Percentiles rank a stretch among this genome's conserved stretches.
These are phyloP conservation scores for Sporisorium graminicola DNA, from an alignment of 1,284 basidiomycete species.

Conservation along the genomic window DNA sequence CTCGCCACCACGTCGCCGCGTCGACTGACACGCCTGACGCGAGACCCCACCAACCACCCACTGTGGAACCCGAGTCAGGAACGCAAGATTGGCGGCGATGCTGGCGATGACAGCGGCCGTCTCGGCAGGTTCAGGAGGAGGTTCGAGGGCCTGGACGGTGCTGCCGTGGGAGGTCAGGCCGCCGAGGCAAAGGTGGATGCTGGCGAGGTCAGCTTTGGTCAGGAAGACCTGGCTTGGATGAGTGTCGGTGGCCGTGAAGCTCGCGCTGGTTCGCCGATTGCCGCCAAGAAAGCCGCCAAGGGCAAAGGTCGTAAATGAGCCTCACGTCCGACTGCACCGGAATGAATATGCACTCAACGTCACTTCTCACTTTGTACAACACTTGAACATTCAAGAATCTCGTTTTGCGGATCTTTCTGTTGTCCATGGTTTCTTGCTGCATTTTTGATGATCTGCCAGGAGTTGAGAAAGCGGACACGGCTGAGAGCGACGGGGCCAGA, in stretches of 20 bases:
- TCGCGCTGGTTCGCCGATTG: conserved; percentile 53
- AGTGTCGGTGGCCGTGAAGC: conserved; percentile 67
- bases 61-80: conserved; percentile 66
- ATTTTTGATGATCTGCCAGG: background rate
- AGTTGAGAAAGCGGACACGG: background rate
- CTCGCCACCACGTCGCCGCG: conserved; percentile 66
- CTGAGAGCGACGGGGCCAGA: background rate
- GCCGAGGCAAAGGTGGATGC: conserved; percentile 18
- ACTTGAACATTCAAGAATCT: conserved; percentile 1
- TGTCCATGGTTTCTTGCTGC: background rate
- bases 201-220: conserved; percentile 57
- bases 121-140: conserved; percentile 65
- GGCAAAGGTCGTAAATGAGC: conserved; percentile 64
- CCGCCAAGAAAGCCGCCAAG: conserved; percentile 59
- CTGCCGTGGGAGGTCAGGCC: conserved; percentile 9
- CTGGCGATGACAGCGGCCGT: conserved; percentile 65
- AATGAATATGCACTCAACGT: background rate
- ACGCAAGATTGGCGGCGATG: conserved; percentile 54
- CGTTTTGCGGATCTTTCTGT: background rate
- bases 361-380: conserved; percentile 17
- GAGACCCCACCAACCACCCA: conserved; percentile 67
- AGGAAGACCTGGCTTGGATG: conserved; percentile 68
- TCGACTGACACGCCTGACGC: conserved; percentile 53
- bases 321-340: too few species aligned
- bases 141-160: conserved; percentile 55